Evolutionary conservation across 768 basidiomycete genomes (phyloP).

Genomic region (Russula lepida): DNA sequence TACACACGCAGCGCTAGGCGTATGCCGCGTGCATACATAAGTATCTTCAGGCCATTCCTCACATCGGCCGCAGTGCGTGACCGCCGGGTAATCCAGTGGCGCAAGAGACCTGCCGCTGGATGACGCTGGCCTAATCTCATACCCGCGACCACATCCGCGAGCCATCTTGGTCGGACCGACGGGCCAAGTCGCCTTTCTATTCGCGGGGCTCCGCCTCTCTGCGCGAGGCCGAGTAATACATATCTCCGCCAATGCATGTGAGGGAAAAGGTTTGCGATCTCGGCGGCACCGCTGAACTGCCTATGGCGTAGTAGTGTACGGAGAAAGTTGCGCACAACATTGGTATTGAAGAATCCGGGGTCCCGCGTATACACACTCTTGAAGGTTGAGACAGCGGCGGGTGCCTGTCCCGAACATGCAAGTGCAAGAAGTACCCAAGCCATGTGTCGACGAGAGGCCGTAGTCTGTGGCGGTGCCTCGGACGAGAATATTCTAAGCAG

Average conservation of each 20-base stretch:
- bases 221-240: conserved; percentile 21
- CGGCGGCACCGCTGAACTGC: conserved; percentile 31
- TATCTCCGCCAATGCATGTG: conserved; percentile 29
- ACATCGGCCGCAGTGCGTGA: conserved; percentile 1
- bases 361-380: conserved; percentile 30
- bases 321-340: conserved; percentile 31
- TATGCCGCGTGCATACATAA: conserved; percentile 9
- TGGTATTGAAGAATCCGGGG: conserved; percentile 34
- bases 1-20: conserved; percentile 2
- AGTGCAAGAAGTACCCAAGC: conserved; percentile 35
- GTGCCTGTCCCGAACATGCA: conserved; percentile 30
- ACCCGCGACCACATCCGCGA: background rate
- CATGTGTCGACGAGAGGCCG: conserved; percentile 31
- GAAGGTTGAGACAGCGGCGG: conserved; percentile 33
- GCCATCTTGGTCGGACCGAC: conserved; percentile 1
- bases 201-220: background rate
- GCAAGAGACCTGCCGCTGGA: conserved; percentile 20
- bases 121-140: conserved; percentile 27
- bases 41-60: conserved; percentile 4
- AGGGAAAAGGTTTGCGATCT: conserved; percentile 21
- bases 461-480: conserved; percentile 32
- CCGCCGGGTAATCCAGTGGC: conserved; percentile 4
- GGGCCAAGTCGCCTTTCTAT: background rate
- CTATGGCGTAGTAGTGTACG: conserved; percentile 35
- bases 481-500: conserved; percentile 32